Conservation (phyloP, 495 filamentous ascomycete species). For the Darksidea phi region DNA sequence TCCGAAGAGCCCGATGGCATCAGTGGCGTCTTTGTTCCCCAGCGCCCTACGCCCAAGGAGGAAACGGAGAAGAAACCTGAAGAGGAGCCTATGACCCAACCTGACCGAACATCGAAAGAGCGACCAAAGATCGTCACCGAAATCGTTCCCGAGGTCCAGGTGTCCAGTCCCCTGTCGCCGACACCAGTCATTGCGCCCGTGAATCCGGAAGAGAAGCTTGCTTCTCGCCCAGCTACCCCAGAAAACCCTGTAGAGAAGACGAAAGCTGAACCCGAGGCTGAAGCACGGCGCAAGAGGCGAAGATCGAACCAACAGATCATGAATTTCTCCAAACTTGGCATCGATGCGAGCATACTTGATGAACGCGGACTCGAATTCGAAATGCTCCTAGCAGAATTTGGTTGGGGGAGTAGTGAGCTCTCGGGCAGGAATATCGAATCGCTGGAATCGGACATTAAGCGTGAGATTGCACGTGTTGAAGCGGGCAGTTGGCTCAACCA, state of each 20-base stretch:
- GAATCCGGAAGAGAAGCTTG: slow-evolving; percentile 30
- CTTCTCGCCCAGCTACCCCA: slow-evolving; percentile 33
- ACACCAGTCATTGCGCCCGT: slow-evolving; percentile 6
- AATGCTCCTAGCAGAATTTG: slow-evolving; percentile 77
- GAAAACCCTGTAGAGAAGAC: slow-evolving; percentile 39
- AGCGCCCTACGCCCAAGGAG: slow-evolving; percentile 21
- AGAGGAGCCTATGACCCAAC: slow-evolving; percentile 4
- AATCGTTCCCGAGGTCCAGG: slow-evolving; percentile 38
- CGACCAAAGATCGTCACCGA: slow-evolving; percentile 29
- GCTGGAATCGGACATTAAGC: slow-evolving; percentile 76
- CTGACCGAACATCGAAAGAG: slow-evolving; percentile 26
- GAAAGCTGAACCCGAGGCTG: slow-evolving; percentile 42
- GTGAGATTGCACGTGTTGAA: slow-evolving; percentile 85
- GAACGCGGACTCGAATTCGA: slow-evolving; percentile 71
- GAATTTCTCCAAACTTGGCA: slow-evolving; percentile 73
- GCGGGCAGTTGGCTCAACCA: slow-evolving; percentile 88
- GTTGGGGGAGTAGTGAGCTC: slow-evolving; percentile 77
- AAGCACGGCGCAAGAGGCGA: slow-evolving; percentile 56
- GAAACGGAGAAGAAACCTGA: slow-evolving; percentile 31
- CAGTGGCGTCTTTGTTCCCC: slow-evolving; percentile 58
- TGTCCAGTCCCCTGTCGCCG: slow-evolving; percentile 38
- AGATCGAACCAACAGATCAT: slow-evolving; percentile 72
- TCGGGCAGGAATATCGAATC: slow-evolving; percentile 74
- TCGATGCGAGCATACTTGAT: slow-evolving; percentile 68
- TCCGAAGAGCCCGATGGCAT: slow-evolving; percentile 77